Evolutionary conservation across 2,329 filamentous ascomycete species (phyloP), one percentile per base, ranked within the genome.

Genomic region (Cyclaneusma minus): DNA sequence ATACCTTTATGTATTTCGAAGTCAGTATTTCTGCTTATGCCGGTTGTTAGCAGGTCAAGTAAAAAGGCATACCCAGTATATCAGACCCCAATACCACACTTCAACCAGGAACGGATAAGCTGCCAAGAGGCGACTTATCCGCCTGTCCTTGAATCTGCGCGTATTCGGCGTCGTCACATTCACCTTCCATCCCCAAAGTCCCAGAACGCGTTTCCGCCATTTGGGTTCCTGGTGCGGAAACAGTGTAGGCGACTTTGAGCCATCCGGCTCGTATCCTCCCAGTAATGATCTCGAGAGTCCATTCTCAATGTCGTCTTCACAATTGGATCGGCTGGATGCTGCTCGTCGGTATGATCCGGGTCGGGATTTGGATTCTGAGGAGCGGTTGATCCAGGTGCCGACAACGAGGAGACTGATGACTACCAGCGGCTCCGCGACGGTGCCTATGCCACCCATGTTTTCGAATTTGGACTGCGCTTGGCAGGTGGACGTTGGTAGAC

Each of bases 71-170:
- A 80, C 75, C 74, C 76, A 82, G 53, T 82, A 82, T 26, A 82
- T 72, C 35, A 80, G 52, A 3, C 70, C 68, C 76, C 76, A 82
- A 40, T 82, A 82, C 74, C 75, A 82, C 21, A 67, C 73, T 49
- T 83, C 78, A 2, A 72, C 70, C 15, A 82, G 48, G 43, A 83
- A 83, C 1, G 78, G 77, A 36, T 79, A 68, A 42, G 67, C 73
- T 30, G 59, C 59, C 9, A 82, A 58, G 18, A 82, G 38, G 4
- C 74, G 60, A 43, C 70, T 77, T 26, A 78, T 53, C 8, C 74
- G 49, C 24, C 66, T 62, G 33, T 66, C 59, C 35, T 62, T 58
- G 41, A 73, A 76, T 5, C 65, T 52, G 20, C 54, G 52, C 1
- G 71, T 76, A 44, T 78, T 73, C 3, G 73, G 72, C 11, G 67